Evolutionary conservation across 2,329 filamentous ascomycete species (phyloP), one percentile per base, ranked within the genome.

Genomic region (Aspergillus caelatus): DNA sequence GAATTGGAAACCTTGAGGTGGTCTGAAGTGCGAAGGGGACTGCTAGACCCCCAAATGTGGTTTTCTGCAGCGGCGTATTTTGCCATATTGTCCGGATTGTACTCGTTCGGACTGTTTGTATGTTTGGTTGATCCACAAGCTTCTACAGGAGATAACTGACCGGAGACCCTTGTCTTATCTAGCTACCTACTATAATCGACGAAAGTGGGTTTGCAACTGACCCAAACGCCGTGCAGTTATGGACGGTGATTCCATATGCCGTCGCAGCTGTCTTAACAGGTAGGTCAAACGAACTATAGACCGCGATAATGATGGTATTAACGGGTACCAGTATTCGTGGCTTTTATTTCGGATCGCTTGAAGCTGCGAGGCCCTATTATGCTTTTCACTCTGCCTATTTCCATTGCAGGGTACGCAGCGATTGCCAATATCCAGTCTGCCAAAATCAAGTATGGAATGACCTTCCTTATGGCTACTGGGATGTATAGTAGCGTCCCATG

Each of bases 381-480:
- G 85, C 82, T 91, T 3, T 83, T 81, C 73, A 86, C 86, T 0
- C 79, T 91, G 0, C 87, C 87, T 10, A 79, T 90, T 55, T 86
- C 88, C 28, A 90, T 91, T 60, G 79, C 84, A 21, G 89, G 89
- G 19, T 91, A 91, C 67, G 88, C 83, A 0, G 85, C 85, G 9
- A 89, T 90, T 61, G 86, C 85, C 65, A 86, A 86, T 55, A 80
- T 84, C 21, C 72, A 79, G 11, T 79, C 81, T 26, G 73, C 86
- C 1, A 79, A 82, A 1, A 80, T 85, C 5, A 84, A 87, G 58
- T 90, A 89, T 68, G 87, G 82, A 45, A 89, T 89, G 86, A 89
- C 88, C 0, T 89, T 88, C 69, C 78, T 91, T 60, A 89, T 90
- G 86, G 86, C 88, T 0, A 85, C 84, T 0, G 88, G 88, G 11